Percentiles rank a stretch among this genome's conserved stretches.
Conservation (phyloP, 768 basidiomycete genomes). For the Trametes meyenii region DNA sequence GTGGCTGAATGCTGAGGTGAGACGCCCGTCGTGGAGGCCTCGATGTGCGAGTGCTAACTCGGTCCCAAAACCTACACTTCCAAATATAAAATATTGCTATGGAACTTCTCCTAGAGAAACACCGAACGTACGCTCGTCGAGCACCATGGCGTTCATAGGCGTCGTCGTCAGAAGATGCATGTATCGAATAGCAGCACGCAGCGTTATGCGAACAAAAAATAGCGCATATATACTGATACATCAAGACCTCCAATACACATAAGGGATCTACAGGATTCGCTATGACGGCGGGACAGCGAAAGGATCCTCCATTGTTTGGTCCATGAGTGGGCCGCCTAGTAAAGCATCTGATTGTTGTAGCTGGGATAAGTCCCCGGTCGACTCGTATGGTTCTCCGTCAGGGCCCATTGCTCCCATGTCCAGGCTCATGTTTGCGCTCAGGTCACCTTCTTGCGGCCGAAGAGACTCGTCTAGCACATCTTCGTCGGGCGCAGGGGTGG, state of each 20-base stretch:
- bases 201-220: background rate
- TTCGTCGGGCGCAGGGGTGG: constrained; percentile 39
- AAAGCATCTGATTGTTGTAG: constrained; percentile 55
- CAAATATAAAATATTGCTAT: too few relatives aligned
- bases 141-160: too few relatives aligned
- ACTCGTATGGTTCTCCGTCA: constrained; percentile 62
- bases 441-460: constrained; percentile 51
- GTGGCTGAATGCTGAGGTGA: too few relatives aligned
- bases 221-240: constrained; percentile 8
- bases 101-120: too few relatives aligned
- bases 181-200: background rate
- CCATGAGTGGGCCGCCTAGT: constrained; percentile 59
- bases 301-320: constrained; percentile 56
- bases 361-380: constrained; percentile 56
- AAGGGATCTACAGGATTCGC: background rate
- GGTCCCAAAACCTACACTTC: too few relatives aligned
- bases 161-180: too few relatives aligned
- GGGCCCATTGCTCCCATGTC: constrained; percentile 68
- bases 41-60: too few relatives aligned
- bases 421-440: constrained; percentile 48
- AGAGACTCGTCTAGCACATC: constrained; percentile 58
- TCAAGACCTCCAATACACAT: background rate
- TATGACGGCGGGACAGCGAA: constrained; percentile 42
- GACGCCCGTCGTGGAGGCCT: too few relatives aligned
- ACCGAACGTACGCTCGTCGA: too few relatives aligned